These are phyloP conservation scores for Euphorbia pulcherrima DNA, from an alignment of 345 rosid genomes.

Conservation along the genomic window DNA sequence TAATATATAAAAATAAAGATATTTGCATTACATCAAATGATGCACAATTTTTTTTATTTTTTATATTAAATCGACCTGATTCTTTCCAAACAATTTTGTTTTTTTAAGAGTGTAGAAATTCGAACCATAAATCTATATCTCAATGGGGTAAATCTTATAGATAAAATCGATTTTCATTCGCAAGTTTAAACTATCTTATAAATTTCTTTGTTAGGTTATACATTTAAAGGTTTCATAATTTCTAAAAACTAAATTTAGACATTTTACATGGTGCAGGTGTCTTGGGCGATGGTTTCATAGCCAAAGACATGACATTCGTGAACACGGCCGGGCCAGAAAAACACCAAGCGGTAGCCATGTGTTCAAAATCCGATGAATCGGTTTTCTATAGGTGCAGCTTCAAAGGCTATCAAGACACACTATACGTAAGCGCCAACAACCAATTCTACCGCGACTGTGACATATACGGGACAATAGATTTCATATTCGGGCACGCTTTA, in stretches of 20 bases:
- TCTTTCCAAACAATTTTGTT: too few relatives aligned
- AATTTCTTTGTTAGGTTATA: too few relatives aligned
- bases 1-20: too few relatives aligned
- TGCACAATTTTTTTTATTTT: too few relatives aligned
- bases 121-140: too few relatives aligned
- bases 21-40: too few relatives aligned
- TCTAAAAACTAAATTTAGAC: not conserved
- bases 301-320: slow-evolving; percentile 67
- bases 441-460: slow-evolving; percentile 81
- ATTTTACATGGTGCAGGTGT: slow-evolving; percentile 40
- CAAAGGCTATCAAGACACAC: slow-evolving; percentile 89
- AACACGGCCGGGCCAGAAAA: slow-evolving; percentile 87
- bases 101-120: too few relatives aligned
- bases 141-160: too few relatives aligned
- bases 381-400: slow-evolving; percentile 76
- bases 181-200: too few relatives aligned
- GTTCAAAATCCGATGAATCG: slow-evolving; percentile 72
- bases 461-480: slow-evolving; percentile 71
- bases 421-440: slow-evolving; percentile 68
- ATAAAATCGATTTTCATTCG: too few relatives aligned
- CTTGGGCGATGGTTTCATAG: slow-evolving; percentile 62
- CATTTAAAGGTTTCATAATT: too few relatives aligned
- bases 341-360: slow-evolving; percentile 83
- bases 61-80: too few relatives aligned
- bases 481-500: slow-evolving; percentile 82